These are phyloP conservation scores for Geotrichum armillariae DNA, from an alignment of 1,139 yeast species.

Conservation along the genomic window DNA sequence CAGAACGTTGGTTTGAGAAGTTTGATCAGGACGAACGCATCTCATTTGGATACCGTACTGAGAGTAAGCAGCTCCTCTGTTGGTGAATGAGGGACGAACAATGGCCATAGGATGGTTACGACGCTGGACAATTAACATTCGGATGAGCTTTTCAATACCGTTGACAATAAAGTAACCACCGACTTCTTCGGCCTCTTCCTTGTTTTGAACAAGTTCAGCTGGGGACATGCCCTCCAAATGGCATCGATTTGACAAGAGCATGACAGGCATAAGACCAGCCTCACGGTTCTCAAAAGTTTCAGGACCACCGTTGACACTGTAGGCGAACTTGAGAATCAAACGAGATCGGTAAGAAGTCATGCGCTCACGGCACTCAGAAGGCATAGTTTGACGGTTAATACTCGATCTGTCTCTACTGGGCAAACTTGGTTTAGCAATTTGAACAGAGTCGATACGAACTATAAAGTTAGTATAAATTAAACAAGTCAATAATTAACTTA, in stretches of 20 bases:
- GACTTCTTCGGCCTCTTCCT: constrained; percentile 92
- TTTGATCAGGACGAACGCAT: constrained; percentile 93
- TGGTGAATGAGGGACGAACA: constrained; percentile 89
- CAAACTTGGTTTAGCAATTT: constrained; percentile 79
- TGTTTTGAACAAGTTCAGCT: constrained; percentile 67
- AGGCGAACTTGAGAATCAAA: constrained; percentile 75
- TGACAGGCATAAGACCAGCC: constrained; percentile 88
- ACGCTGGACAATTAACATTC: constrained; percentile 97
- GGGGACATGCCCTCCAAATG: constrained; percentile 85
- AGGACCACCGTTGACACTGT: constrained; percentile 87
- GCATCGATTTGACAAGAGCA: constrained; percentile 88
- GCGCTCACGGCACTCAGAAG: constrained; percentile 85
- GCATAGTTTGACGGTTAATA: constrained; percentile 77
- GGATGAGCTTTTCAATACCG: constrained; percentile 93
- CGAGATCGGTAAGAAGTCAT: constrained; percentile 48
- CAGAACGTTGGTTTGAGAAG: constrained; percentile 93
- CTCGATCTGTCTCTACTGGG: constrained; percentile 75
- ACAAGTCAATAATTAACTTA: constrained; percentile 23
- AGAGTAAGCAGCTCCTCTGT: constrained; percentile 90
- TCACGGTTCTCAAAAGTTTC: constrained; percentile 75
- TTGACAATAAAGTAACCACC: constrained; percentile 97
- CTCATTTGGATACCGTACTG: constrained; percentile 93
- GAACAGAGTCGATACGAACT: constrained; percentile 82
- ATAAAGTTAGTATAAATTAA: constrained; percentile 1
- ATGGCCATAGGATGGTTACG: constrained; percentile 98